Evolutionary conservation across 106 monocot genomes (phyloP).

Genomic region (Dioscorea zingiberensis): DNA sequence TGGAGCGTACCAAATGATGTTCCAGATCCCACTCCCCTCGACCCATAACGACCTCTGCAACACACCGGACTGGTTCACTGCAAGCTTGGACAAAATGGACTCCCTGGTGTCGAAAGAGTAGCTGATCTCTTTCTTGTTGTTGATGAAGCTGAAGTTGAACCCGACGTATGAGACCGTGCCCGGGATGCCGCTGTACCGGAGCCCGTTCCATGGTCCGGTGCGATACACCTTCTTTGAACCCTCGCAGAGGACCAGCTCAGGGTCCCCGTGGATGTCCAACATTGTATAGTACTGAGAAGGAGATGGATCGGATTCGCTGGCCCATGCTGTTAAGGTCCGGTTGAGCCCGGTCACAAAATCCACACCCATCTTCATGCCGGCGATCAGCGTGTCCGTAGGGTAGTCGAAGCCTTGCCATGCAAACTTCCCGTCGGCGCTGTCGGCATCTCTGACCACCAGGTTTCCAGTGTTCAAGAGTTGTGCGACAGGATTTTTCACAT

Average conservation of each 20-base stretch:
- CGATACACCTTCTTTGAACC: conserved; percentile 3
- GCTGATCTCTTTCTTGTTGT: neutral
- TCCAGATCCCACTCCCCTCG: neutral
- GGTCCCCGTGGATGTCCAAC: conserved; percentile 13
- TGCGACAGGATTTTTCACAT: neutral
- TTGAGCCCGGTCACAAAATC: conserved; percentile 3
- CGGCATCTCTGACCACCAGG: neutral
- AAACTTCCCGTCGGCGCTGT: neutral
- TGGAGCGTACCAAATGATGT: conserved; percentile 7
- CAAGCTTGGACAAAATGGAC: neutral
- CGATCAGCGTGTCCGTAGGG: conserved; percentile 26
- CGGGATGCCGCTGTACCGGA: conserved; percentile 21
- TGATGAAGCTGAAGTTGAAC: neutral
- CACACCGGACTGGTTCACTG: neutral
- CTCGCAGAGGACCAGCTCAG: neutral
- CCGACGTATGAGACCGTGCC: conserved; percentile 6
- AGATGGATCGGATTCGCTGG: conserved; percentile 20
- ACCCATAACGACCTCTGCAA: neutral
- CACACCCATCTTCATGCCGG: conserved; percentile 23
- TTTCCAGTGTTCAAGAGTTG: conserved; percentile 5
- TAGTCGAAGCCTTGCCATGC: conserved; percentile 35
- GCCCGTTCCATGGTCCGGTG: conserved; percentile 39
- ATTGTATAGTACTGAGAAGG: conserved; percentile 9
- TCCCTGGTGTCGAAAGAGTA: neutral
- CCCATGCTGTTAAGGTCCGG: conserved; percentile 15